Base-by-base conservation (phyloP, 371 early-diverging fungal species). In the Saksenaea oblongispora region DNA sequence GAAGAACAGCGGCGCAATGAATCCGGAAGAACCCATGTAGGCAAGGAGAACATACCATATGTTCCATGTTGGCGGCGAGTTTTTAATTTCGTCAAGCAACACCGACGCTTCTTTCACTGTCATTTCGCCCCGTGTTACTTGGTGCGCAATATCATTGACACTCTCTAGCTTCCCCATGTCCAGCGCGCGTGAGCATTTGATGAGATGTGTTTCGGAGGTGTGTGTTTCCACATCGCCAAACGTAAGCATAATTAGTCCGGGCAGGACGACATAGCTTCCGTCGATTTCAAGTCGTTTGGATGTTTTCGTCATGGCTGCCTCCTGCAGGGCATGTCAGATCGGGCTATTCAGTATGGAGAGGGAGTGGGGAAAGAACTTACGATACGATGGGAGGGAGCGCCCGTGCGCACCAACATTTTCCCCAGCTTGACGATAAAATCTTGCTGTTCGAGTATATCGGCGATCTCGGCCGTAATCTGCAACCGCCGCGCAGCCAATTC, bases 381-480 rank as follows among this genome's bases (percentile, higher is more conserved):
- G 24, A 93, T 84, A 5, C 93, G 83, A 62, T 93, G 93, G 10
- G 88, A 77, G 5, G 92, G 93, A 10, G 91, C 88, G 10, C 93
- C 93, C 58, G 87, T 88, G 51, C 79, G 78, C 58, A 90, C 87
- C 59, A 91, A 79, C 22, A 85, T 78, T 58, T 88, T 85, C 17
- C 89, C 86, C 17, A 89, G 70, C 59, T 88, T 80, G 34, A 92
- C 79, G 42, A 93, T 69, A 51, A 90, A 86, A 54, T 89, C 88
- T 51, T 89, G 89, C 31, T 87, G 76, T 59, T 84, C 75, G n/a
- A 89, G 72, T 31, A 87, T 87, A 59, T 87, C 83, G 0, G 75
- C 75, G 28, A 75, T 75, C 44, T 75, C 72, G 10, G 72, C 57
- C 1, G 75, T 72, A 56, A 75, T 75, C 0, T 62, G 62, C 41